Conservation (phyloP, 176 grass and related monocot species). For the Eremochloa ophiuroides region DNA sequence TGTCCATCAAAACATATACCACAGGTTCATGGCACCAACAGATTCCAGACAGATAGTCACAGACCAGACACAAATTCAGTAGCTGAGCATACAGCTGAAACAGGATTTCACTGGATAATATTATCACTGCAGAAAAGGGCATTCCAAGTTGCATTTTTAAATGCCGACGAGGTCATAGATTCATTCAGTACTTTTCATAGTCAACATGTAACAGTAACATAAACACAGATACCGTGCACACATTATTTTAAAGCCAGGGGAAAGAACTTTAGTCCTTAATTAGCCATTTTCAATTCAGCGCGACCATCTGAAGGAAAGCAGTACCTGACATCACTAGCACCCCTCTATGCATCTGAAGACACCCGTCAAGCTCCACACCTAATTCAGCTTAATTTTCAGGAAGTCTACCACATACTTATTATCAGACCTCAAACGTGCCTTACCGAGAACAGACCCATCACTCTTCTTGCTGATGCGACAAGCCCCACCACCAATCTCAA, state of each 20-base stretch:
- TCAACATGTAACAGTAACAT: no score
- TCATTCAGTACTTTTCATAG: no score
- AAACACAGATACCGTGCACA: no score
- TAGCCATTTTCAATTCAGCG: neutral
- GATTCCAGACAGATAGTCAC: neutral
- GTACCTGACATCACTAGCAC: neutral
- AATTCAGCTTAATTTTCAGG: neutral
- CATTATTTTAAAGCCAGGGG: neutral
- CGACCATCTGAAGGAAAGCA: neutral
- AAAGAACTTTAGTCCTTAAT: neutral
- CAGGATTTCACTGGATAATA: neutral
- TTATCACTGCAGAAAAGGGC: neutral
- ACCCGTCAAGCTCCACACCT: neutral
- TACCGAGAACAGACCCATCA: neutral
- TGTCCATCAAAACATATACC: neutral
- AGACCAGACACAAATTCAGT: neutral
- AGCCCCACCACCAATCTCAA: neutral
- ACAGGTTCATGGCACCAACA: neutral
- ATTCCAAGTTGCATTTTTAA: neutral
- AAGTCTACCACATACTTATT: neutral
- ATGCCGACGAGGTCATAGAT: neutral
- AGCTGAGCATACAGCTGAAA: neutral
- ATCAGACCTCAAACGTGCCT: neutral
- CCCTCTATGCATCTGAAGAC: neutral
- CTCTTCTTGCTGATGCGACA: neutral